Conservation (phyloP, 2,329 filamentous ascomycete genomes). For the Fusarium sp. region DNA sequence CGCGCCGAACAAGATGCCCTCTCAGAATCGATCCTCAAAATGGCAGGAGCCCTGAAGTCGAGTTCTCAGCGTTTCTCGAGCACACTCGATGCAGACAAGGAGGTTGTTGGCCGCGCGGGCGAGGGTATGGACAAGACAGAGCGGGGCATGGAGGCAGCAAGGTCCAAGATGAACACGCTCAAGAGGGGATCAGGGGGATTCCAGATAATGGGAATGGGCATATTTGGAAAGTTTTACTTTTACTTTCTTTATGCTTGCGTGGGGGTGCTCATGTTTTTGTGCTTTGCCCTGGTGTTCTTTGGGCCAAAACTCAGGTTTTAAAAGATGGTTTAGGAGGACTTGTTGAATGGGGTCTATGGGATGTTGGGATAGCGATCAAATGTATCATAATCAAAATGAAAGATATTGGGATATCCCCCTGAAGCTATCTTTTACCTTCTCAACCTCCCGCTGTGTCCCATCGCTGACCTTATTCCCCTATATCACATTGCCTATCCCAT, state of each 20-base stretch:
- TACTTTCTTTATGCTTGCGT: constrained; percentile 80
- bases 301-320: constrained; percentile 89
- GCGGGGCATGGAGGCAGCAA: constrained; percentile 79
- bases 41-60: constrained; percentile 82
- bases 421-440: neutral
- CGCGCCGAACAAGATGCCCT: constrained; percentile 85
- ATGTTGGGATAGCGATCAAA: constrained; percentile 16
- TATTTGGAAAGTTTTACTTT: constrained; percentile 48
- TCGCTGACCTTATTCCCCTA: neutral
- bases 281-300: constrained; percentile 84
- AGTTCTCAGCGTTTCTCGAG: constrained; percentile 78
- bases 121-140: constrained; percentile 83
- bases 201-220: constrained; percentile 86
- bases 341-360: neutral
- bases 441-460: neutral
- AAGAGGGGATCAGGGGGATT: constrained; percentile 86
- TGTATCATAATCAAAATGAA: neutral
- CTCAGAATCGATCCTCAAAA: constrained; percentile 81
- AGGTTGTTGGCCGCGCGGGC: constrained; percentile 76
- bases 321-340: constrained; percentile 28
- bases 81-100: constrained; percentile 78
- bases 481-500: neutral
- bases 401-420: neutral
- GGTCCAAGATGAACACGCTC: constrained; percentile 80
- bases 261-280: constrained; percentile 81